Evolutionary conservation across 129 eudicot species (phyloP).

Genomic region (Pulicaria dysenterica): DNA sequence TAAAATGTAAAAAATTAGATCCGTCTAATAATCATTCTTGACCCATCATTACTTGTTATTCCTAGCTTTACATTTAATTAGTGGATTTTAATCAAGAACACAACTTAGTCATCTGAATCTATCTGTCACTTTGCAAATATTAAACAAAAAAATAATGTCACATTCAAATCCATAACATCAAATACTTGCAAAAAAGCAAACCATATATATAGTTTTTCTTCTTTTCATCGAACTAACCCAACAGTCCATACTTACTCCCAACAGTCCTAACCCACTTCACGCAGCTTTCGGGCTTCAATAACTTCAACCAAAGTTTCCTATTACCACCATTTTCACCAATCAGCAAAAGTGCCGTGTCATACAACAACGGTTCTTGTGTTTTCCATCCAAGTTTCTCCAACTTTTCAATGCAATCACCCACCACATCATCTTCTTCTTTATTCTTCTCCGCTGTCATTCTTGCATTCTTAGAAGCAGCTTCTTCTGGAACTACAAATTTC

Average conservation of each 20-base stretch:
- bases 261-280: neutral
- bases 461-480: neutral
- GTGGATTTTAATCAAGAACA: too few relatives aligned
- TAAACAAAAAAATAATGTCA: too few relatives aligned
- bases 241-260: neutral
- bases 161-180: too few relatives aligned
- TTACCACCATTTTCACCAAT: slow-evolving; percentile 4
- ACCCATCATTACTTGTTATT: too few relatives aligned
- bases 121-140: too few relatives aligned
- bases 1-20: too few relatives aligned
- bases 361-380: neutral
- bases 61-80: too few relatives aligned
- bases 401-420: neutral
- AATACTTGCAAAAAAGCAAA: too few relatives aligned
- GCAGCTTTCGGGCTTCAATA: neutral
- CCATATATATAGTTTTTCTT: too few relatives aligned
- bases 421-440: neutral
- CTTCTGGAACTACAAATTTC: neutral
- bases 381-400: neutral
- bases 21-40: too few relatives aligned
- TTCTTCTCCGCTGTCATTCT: neutral
- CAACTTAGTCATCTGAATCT: too few relatives aligned
- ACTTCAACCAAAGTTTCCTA: neutral
- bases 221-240: too few relatives aligned
- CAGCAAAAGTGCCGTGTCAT: neutral